Evolutionary conservation across 176 grass and related monocot genomes (phyloP).

Genomic region (Oryza glaberrima): DNA sequence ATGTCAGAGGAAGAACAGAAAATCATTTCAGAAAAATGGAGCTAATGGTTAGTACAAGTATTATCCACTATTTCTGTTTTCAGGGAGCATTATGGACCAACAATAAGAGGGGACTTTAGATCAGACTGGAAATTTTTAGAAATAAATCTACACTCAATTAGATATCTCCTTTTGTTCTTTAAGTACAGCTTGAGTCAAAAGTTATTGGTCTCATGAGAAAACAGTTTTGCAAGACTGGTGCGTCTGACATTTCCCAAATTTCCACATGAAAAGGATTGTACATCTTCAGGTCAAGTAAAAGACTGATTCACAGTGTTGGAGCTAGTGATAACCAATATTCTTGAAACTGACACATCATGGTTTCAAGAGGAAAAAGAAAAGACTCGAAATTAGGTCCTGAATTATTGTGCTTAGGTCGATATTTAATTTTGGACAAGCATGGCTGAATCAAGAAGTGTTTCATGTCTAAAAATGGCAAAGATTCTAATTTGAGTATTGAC

Average conservation of each 20-base stretch:
- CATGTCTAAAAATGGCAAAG: background rate
- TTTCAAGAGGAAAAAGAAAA: conserved; percentile 7
- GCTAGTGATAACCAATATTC: background rate
- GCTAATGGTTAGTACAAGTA: background rate
- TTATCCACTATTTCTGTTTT: conserved; percentile 32
- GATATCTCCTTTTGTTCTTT: background rate
- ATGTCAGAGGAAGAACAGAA: conserved; percentile 7
- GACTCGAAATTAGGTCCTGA: background rate
- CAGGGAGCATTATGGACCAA: conserved; percentile 19
- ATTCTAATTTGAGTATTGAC: conserved; percentile 1
- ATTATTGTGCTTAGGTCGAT: background rate
- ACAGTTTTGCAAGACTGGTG: background rate
- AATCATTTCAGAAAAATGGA: background rate
- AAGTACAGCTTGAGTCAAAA: conserved; percentile 23
- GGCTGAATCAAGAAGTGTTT: background rate
- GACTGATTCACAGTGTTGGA: conserved; percentile 8
- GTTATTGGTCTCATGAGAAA: conserved; percentile 8
- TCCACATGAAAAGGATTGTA: conserved; percentile 20
- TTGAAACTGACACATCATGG: conserved; percentile 13
- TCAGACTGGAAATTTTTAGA: background rate
- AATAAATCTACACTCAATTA: background rate
- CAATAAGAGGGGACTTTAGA: background rate
- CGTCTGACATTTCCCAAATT: conserved; percentile 10
- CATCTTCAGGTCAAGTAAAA: background rate
- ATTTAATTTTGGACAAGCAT: background rate